These are phyloP conservation scores for Gossypium trilobum DNA, from an alignment of 441 rosid genomes.

Conservation along the genomic window DNA sequence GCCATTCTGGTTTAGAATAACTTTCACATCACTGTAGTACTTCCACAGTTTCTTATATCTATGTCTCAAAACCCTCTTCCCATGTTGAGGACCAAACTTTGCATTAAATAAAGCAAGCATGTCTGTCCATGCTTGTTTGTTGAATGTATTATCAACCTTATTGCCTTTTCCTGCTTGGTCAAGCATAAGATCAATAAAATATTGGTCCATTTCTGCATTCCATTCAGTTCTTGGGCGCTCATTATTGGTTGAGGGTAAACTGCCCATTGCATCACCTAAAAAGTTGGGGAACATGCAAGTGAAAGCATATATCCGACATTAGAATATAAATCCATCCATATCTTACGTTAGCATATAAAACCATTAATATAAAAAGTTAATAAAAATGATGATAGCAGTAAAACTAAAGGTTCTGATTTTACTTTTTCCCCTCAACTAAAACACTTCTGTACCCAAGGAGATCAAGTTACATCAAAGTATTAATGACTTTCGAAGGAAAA, in stretches of 20 bases:
- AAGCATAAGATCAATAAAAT: constrained; percentile 65
- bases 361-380: not conserved
- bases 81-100: constrained; percentile 56
- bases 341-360: not conserved
- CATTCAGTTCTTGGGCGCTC: constrained; percentile 64
- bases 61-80: constrained; percentile 69
- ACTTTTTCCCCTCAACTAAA: too few species aligned
- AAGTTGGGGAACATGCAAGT: constrained; percentile 13
- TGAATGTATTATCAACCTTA: constrained; percentile 42
- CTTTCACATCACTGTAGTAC: constrained; percentile 45
- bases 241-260: constrained; percentile 23
- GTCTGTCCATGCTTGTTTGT: constrained; percentile 70
- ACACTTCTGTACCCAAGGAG: too few species aligned
- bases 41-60: constrained; percentile 62
- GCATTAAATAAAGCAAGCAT: constrained; percentile 65
- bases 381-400: not conserved
- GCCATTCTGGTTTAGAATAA: constrained; percentile 44
- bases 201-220: constrained; percentile 66
- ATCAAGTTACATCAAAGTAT: not conserved
- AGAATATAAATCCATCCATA: not conserved
- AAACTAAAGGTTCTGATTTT: too few species aligned
- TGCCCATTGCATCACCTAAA: constrained; percentile 43
- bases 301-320: not conserved
- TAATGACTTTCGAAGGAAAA: not conserved
- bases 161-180: constrained; percentile 70